Conservation (phyloP, 148 eudicot species). For the Oxyria digyna region DNA sequence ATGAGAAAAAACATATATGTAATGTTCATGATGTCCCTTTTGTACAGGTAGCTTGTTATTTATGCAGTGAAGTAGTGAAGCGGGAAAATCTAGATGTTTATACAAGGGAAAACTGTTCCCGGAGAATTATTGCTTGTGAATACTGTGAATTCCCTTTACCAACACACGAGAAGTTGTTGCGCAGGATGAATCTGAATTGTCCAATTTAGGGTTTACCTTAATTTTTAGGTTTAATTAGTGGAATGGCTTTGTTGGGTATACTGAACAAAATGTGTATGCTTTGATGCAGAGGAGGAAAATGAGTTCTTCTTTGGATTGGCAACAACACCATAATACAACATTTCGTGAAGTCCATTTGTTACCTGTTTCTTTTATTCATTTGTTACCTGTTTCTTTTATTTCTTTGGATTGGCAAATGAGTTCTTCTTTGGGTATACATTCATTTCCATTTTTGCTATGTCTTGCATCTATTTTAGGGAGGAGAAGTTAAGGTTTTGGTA, state of each 20-base stretch:
- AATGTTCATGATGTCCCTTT: not conserved
- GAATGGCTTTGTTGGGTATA: not conserved
- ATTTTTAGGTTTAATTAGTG: not conserved
- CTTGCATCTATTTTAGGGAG: slow-evolving; percentile 50
- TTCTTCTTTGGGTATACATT: too few species aligned
- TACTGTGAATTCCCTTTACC: slow-evolving; percentile 95
- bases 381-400: not conserved
- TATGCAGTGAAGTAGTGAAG: slow-evolving; percentile 77
- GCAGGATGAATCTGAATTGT: too few species aligned
- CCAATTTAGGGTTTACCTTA: not conserved
- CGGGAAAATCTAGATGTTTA: slow-evolving; percentile 71
- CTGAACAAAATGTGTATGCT: not conserved
- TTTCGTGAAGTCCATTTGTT: slow-evolving; percentile 8
- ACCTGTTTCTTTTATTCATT: not conserved
- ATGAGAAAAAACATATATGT: not conserved
- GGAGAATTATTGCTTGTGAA: slow-evolving; percentile 83
- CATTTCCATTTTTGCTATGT: slow-evolving; percentile 6
- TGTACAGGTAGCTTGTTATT: slow-evolving; percentile 77
- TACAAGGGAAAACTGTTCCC: slow-evolving; percentile 76
- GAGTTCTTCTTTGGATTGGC: slow-evolving; percentile 97
- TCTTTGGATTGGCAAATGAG: too few species aligned
- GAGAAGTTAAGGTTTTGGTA: slow-evolving; percentile 98
- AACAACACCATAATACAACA: slow-evolving; percentile 75
- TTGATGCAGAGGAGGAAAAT: slow-evolving; percentile 34
- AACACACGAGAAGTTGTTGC: too few species aligned